Percentiles rank a stretch among this genome's conserved stretches.
phyloP scores from a whole-genome alignment of 208 protist species.

The Trypanosoma avium region DNA sequence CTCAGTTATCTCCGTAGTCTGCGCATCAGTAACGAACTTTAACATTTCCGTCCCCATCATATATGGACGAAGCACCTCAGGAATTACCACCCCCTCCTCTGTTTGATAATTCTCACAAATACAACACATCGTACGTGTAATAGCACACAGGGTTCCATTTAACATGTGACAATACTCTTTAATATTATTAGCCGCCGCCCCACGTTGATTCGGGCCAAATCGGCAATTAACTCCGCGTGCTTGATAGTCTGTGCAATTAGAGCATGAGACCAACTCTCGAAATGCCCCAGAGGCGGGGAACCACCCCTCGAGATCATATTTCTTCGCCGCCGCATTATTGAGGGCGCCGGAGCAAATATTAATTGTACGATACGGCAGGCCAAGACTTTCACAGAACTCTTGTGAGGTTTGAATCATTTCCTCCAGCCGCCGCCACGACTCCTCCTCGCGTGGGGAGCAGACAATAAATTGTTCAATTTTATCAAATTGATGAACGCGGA shows the following conservation, averaged over 20 bases:
- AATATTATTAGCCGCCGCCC: slow-evolving; percentile 54
- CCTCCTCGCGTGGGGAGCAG: slow-evolving; percentile 87
- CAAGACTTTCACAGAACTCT: slow-evolving; percentile 94
- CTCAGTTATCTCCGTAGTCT: slow-evolving; percentile 21
- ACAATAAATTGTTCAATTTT: slow-evolving; percentile 97
- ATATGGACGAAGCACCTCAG: slow-evolving; percentile 90
- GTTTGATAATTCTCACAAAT: slow-evolving; percentile 99
- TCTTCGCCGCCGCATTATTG: slow-evolving; percentile 99
- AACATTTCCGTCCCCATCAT: slow-evolving; percentile 88
- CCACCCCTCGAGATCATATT: slow-evolving; percentile 99
- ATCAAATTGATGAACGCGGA: slow-evolving; percentile 97
- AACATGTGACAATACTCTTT: slow-evolving; percentile 99
- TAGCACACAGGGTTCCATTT: slow-evolving; percentile 98
- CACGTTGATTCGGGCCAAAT: slow-evolving; percentile 82
- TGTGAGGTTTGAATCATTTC: slow-evolving; percentile 91
- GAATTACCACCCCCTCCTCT: slow-evolving; percentile 92
- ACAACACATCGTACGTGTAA: slow-evolving; percentile 98
- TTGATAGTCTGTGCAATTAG: slow-evolving; percentile 99
- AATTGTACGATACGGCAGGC: slow-evolving; percentile 93
- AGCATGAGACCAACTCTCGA: slow-evolving; percentile 99
- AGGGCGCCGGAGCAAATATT: slow-evolving; percentile 95
- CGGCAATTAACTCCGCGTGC: slow-evolving; percentile 91
- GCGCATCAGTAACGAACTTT: slow-evolving; percentile 45
- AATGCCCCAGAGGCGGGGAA: slow-evolving; percentile 97
- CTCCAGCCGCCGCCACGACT: slow-evolving; percentile 90